phyloP scores from a whole-genome alignment of 1,139 yeast genomes.

The Candida sanyaensis region DNA sequence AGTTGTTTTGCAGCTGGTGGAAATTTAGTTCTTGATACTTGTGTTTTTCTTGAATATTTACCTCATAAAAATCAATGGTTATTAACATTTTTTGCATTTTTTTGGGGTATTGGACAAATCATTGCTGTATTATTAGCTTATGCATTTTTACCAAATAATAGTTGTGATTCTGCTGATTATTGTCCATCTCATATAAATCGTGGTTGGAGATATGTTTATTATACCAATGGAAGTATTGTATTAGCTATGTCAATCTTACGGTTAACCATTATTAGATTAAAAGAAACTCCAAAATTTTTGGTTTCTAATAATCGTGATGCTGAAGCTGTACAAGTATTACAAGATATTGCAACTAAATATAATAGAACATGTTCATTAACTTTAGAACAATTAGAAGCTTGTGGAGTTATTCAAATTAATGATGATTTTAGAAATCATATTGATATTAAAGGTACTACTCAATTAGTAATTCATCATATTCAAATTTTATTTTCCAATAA shows the following conservation, averaged over 20 bases:
- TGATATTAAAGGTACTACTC: slow-evolving; percentile 17
- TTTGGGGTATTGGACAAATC: slow-evolving; percentile 40
- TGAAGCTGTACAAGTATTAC: slow-evolving; percentile 32
- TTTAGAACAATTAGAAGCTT: slow-evolving; percentile 26
- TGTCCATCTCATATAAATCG: slow-evolving; percentile 32
- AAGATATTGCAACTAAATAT: slow-evolving; percentile 29
- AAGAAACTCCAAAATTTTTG: slow-evolving; percentile 39
- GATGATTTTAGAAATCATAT: slow-evolving; percentile 20
- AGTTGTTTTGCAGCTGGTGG: slow-evolving; percentile 57
- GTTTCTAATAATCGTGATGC: slow-evolving; percentile 34
- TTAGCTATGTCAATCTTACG: slow-evolving; percentile 29
- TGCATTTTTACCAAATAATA: slow-evolving; percentile 32
- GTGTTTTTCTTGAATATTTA: slow-evolving; percentile 58
- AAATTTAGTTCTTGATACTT: slow-evolving; percentile 59
- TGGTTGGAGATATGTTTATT: slow-evolving; percentile 42
- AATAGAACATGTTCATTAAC: slow-evolving; percentile 30
- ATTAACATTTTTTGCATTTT: slow-evolving; percentile 35
- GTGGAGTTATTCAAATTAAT: slow-evolving; percentile 27
- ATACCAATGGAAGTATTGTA: slow-evolving; percentile 33
- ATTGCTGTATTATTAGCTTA: slow-evolving; percentile 33
- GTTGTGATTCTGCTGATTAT: slow-evolving; percentile 26
- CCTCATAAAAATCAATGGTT: slow-evolving; percentile 54
- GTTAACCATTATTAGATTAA: slow-evolving; percentile 25
- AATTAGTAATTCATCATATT: slow-evolving; percentile 24
- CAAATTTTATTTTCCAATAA: slow-evolving; percentile 38